phyloP scores from a whole-genome alignment of 2,329 filamentous ascomycete genomes.

The Penicillium capsulatum region DNA sequence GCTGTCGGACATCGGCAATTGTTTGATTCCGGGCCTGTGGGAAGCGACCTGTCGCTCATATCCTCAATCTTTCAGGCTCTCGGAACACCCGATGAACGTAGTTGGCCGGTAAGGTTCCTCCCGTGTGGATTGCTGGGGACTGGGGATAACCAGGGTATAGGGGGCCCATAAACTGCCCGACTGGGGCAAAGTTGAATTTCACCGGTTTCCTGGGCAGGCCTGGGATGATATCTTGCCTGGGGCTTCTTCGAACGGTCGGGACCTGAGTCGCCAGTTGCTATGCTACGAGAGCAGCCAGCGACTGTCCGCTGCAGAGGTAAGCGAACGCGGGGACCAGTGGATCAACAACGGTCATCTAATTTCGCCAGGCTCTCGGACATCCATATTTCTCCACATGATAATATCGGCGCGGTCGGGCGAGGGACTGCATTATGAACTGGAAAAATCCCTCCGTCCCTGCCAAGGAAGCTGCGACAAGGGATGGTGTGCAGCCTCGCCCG shows the following conservation, averaged over 20 bases:
- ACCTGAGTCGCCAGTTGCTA: constrained; percentile 65
- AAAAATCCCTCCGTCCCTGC: background rate
- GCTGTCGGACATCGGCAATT: constrained; percentile 56
- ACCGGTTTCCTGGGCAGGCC: constrained; percentile 60
- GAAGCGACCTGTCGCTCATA: constrained; percentile 86
- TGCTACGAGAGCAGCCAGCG: constrained; percentile 66
- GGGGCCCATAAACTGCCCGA: constrained; percentile 61
- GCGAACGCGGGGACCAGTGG: constrained; percentile 7
- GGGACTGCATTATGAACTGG: too few relatives aligned
- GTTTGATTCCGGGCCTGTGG: constrained; percentile 84
- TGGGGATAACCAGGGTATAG: constrained; percentile 18
- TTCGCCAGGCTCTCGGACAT: constrained; percentile 35
- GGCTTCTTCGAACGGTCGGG: constrained; percentile 55
- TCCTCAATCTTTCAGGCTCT: constrained; percentile 88
- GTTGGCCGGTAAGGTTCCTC: constrained; percentile 67
- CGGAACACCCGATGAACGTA: constrained; percentile 74
- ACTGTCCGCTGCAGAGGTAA: constrained; percentile 62
- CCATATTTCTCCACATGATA: constrained; percentile 32
- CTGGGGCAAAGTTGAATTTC: constrained; percentile 82
- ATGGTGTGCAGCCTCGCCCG: background rate
- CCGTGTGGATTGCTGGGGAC: constrained; percentile 2
- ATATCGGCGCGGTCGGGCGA: too few relatives aligned
- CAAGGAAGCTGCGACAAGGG: background rate
- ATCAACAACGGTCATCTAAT: constrained; percentile 13
- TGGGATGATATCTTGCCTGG: constrained; percentile 69